Conservation (phyloP, 441 rosid genomes). For the Dalechampia spathulata region DNA sequence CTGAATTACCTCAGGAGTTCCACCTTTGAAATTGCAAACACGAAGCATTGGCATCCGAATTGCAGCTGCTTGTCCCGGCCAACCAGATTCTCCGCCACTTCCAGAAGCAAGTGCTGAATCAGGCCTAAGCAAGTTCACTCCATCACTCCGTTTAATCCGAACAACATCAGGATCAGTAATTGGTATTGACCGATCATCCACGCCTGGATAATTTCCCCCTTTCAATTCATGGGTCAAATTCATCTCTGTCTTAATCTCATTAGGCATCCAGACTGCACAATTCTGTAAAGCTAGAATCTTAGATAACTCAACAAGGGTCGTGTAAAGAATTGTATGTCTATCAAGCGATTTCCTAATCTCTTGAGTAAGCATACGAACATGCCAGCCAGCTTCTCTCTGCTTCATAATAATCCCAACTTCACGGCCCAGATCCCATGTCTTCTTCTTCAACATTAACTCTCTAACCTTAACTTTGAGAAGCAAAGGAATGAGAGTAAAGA, state of each 20-base stretch:
- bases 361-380: slow-evolving; percentile 92
- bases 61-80: slow-evolving; percentile 73
- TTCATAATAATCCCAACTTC: slow-evolving; percentile 88
- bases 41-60: slow-evolving; percentile 96
- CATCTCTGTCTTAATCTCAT: slow-evolving; percentile 53
- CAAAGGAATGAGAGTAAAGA: slow-evolving; percentile 79
- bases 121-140: slow-evolving; percentile 48
- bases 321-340: slow-evolving; percentile 71
- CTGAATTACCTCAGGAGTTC: slow-evolving; percentile 69
- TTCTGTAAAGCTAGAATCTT: slow-evolving; percentile 79
- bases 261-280: slow-evolving; percentile 98
- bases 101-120: slow-evolving; percentile 59
- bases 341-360: slow-evolving; percentile 93
- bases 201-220: slow-evolving; percentile 31
- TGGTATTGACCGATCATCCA: slow-evolving; percentile 37
- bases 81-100: slow-evolving; percentile 45
- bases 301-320: slow-evolving; percentile 87
- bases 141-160: slow-evolving; percentile 50
- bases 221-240: slow-evolving; percentile 62
- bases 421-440: slow-evolving; percentile 79
- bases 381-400: slow-evolving; percentile 78
- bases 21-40: slow-evolving; percentile 78
- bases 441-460: slow-evolving; percentile 87
- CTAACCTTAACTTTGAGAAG: slow-evolving; percentile 92
- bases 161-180: slow-evolving; percentile 65